Evolutionary conservation across 768 basidiomycete genomes (phyloP).

Genomic region (Podaxis sp.): DNA sequence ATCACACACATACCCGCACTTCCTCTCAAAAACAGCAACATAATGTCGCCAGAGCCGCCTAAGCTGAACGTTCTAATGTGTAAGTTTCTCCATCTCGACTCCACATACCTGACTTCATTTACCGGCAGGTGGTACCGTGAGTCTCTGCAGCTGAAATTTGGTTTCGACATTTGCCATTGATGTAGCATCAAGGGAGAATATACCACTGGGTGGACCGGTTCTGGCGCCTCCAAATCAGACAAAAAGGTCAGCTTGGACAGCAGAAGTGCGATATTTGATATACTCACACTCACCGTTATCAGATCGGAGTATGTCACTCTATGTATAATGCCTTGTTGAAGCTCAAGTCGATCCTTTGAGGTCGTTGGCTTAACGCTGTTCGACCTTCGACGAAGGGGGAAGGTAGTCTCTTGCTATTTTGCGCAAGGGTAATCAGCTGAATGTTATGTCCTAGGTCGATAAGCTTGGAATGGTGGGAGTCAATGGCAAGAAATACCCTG

Average conservation of each 20-base stretch:
- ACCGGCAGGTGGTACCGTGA: slow-evolving; percentile 37
- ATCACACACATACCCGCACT: slow-evolving; percentile 8
- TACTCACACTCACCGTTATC: not conserved
- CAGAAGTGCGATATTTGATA: not conserved
- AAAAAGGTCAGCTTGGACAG: slow-evolving; percentile 65
- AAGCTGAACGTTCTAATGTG: slow-evolving; percentile 82
- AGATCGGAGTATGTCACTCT: slow-evolving; percentile 65
- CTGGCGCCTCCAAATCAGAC: slow-evolving; percentile 92
- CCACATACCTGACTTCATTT: slow-evolving; percentile 12
- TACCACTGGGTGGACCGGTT: slow-evolving; percentile 91
- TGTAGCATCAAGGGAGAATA: slow-evolving; percentile 66
- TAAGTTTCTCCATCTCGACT: slow-evolving; percentile 32
- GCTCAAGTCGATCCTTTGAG: slow-evolving; percentile 33
- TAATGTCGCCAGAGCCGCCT: slow-evolving; percentile 41
- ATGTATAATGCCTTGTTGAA: not conserved
- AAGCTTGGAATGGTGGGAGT: slow-evolving; percentile 87
- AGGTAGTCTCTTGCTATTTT: slow-evolving; percentile 38
- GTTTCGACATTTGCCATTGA: not conserved
- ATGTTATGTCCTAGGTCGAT: slow-evolving; percentile 48
- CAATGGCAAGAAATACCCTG: slow-evolving; percentile 85
- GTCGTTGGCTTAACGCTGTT: slow-evolving; percentile 90
- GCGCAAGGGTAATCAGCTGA: not conserved
- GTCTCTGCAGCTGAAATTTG: slow-evolving; percentile 15
- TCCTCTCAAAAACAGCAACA: slow-evolving; percentile 2
- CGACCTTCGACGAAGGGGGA: slow-evolving; percentile 82